Base-by-base conservation (phyloP, 2,329 filamentous ascomycete species). In the Acrocalymma vagum region DNA sequence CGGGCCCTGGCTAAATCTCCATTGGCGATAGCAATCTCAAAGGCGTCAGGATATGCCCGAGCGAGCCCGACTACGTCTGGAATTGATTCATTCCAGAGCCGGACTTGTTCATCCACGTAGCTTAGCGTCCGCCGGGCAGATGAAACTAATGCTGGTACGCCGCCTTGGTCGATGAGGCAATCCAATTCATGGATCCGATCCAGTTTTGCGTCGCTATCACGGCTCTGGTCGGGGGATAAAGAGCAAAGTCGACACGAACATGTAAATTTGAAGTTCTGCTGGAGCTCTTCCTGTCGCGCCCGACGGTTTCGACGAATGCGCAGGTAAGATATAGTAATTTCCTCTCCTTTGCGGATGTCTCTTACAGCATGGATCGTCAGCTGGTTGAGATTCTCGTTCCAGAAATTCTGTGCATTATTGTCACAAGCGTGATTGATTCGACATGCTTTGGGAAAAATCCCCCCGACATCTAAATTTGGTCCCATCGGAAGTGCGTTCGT, bases 381-480 rank as follows among this genome's bases (percentile, higher is more conserved):
- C 39, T 37, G 36, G 17, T 65, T 51, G 16, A 63, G 51, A 11
- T 56, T 60, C 14, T 60, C 41, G 40, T 72, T 72, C 65, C 65
- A 73, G 25, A 43, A 45, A 23, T 67, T 64, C 37, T 65, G 54
- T 10, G 65, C 62, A 28, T 73, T 73, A 22, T 63, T 58, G 27
- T 62, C 52, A 38, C 69, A 73, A 16, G 65, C 55, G 38, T 73
- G 70, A 23, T 73, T 73, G 44, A 73, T 62, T 20, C 65, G 58
- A 22, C 55, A 65, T 33, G 66, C 66, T 21, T 64, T 28, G 3
- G 66, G 49, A 42, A 72, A 72, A 21, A 72, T 53, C 3, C 53
- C 68, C 3, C 53, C 62, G 36, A 60, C 44, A 9, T 42, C 42
- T 27, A 40, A 41, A 34, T 53, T 43, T 6, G 57, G 36, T 2